These are phyloP conservation scores for Gossypium trilobum DNA, from an alignment of 441 rosid species.

Conservation along the genomic window DNA sequence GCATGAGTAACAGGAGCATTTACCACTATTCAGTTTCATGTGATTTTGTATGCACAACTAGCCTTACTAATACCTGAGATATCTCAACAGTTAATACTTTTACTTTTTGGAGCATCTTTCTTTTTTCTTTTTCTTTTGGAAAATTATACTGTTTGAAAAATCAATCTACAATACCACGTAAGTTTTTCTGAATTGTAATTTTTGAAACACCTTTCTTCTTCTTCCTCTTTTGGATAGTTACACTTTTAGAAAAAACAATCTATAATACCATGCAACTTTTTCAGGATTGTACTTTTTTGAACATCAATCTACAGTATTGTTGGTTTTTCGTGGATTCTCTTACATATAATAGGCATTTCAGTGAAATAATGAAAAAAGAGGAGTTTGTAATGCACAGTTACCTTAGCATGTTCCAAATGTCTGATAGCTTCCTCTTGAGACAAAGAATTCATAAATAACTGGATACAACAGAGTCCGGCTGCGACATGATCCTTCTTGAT, in stretches of 20 bases:
- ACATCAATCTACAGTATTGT: neutral
- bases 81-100: neutral
- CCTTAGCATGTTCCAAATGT: constrained; percentile 89
- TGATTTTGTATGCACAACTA: neutral
- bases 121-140: neutral
- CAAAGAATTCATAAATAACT: constrained; percentile 83
- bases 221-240: neutral
- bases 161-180: neutral
- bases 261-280: neutral
- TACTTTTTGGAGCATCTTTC: neutral
- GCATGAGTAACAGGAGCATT: neutral
- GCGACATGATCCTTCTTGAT: constrained; percentile 89
- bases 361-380: neutral
- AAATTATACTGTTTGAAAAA: neutral
- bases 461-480: constrained; percentile 94
- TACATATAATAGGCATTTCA: neutral
- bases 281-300: neutral
- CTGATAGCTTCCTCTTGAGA: constrained; percentile 84
- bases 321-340: neutral
- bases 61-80: neutral
- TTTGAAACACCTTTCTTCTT: neutral
- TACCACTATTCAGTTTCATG: neutral
- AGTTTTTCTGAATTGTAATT: neutral
- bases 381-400: neutral
- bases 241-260: neutral